Percentiles rank a stretch among this genome's conserved stretches.
phyloP scores from a whole-genome alignment of 768 basidiomycete species.

The Dendrothele bispora region DNA sequence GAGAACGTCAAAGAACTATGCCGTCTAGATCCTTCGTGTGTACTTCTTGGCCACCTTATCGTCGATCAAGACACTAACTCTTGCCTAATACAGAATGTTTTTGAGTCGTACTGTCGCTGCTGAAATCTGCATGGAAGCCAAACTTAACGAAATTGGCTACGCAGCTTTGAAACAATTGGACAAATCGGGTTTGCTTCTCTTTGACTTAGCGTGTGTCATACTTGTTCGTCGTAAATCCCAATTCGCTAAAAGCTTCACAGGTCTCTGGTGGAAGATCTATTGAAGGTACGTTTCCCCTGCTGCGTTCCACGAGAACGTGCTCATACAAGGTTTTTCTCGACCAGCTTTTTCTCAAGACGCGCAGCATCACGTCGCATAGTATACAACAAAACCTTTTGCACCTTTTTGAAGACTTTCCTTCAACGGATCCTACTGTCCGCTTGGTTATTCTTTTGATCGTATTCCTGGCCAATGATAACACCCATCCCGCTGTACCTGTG shows the following conservation, averaged over 20 bases:
- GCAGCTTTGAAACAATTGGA: constrained; percentile 66
- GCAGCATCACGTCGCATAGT: constrained; percentile 54
- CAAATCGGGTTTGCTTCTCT: constrained; percentile 63
- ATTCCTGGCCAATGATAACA: constrained; percentile 41
- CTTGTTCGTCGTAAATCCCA: background rate
- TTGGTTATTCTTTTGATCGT: constrained; percentile 73
- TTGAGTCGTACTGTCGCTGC: constrained; percentile 81
- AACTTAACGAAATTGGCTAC: constrained; percentile 69
- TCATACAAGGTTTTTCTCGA: constrained; percentile 9
- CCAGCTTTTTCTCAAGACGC: constrained; percentile 74
- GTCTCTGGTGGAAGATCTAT: constrained; percentile 60
- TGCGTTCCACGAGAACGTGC: constrained; percentile 5
- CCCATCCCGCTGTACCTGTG: constrained; percentile 24
- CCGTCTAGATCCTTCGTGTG: constrained; percentile 66
- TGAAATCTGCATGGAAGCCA: constrained; percentile 81
- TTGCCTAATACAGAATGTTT: constrained; percentile 59
- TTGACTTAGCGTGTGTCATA: constrained; percentile 58
- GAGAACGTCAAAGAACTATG: constrained; percentile 72
- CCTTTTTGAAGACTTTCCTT: constrained; percentile 68
- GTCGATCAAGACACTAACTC: constrained; percentile 5
- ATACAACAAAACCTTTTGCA: constrained; percentile 57
- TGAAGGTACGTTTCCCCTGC: constrained; percentile 47
- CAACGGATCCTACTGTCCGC: constrained; percentile 57
- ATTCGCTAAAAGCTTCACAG: constrained; percentile 26
- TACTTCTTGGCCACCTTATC: constrained; percentile 1